Conservation (phyloP, 2,329 filamentous ascomycete species). For the Davidsoniella australis region DNA sequence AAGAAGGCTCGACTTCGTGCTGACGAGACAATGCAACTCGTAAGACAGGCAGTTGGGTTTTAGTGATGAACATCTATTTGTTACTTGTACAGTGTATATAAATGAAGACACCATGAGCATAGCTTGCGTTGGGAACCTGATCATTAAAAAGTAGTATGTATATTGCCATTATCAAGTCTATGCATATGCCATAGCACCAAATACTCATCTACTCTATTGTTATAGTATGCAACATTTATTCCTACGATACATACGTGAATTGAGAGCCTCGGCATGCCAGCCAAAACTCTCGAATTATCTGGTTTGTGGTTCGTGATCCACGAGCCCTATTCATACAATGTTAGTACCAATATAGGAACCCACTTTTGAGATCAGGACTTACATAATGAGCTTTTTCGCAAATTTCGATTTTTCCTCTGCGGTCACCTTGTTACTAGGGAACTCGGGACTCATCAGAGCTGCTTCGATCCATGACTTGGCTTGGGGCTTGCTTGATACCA, state of each 20-base stretch:
- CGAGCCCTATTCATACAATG: slow-evolving; percentile 31
- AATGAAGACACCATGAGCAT: neutral
- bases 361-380: slow-evolving; percentile 16
- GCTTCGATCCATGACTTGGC: slow-evolving; percentile 46
- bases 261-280: slow-evolving; percentile 44
- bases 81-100: neutral
- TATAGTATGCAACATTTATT: too few relatives aligned
- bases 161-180: neutral
- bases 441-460: slow-evolving; percentile 36
- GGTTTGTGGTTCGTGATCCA: slow-evolving; percentile 46
- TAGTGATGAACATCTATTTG: slow-evolving; percentile 12
- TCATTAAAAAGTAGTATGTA: neutral
- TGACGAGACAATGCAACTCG: slow-evolving; percentile 35
- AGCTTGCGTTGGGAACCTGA: neutral
- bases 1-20: slow-evolving; percentile 45
- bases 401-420: slow-evolving; percentile 44
- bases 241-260: slow-evolving; percentile 25
- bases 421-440: slow-evolving; percentile 42
- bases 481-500: slow-evolving; percentile 38
- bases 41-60: slow-evolving; percentile 35
- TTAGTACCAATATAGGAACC: neutral
- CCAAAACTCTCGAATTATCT: slow-evolving; percentile 57
- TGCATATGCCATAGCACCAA: neutral
- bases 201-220: too few relatives aligned
- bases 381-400: slow-evolving; percentile 48